Evolutionary conservation across 306 rosid genomes (phyloP), one percentile per base, ranked within the genome.

Genomic region (Ziziphus jujuba): DNA sequence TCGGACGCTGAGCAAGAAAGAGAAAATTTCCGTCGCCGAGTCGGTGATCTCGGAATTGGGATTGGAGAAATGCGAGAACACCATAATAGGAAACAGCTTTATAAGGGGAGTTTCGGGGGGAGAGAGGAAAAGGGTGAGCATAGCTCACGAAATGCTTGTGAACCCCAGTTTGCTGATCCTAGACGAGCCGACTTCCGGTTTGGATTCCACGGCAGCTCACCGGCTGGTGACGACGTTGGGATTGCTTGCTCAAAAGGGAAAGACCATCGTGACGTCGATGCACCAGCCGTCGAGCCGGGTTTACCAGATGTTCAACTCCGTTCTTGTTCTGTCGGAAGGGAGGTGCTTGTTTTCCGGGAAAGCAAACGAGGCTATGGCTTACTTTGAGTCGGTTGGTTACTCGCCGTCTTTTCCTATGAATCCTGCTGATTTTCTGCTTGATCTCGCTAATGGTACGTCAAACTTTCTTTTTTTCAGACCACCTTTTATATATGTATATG

Each of bases 221-320:
- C 79, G 98, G 49, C 69, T 92, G 13, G 52, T 87, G 33, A 43
- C 52, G 44, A 82, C 86, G 54, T 55, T 92, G 25, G 79, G 80
- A 0, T 48, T 79, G 15, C 53, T 89, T 74, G 98, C 96, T 40
- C 81, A 78, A 72, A 85, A 82, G 61, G 98, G 98, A 28, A 89
- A 85, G 82, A 89, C 91, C 51, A 81, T 92, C 67, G 82, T 92
- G 23, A 84, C 87, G 6, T 89, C 98, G 50, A 75, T 92, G 56
- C 98, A 92, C 72, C 98, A 92, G 52, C 98, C 98, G 7, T 92
- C 98, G 3, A 92, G 98, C 74, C 79, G 92, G 5, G 95, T 92
- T 2, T 89, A 56, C 79, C 96, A 92, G 83, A 84, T 83, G 83
- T 85, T 92, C 15, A 79, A 87, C 59, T 73, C 81, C 21, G 90